Percentiles rank a stretch among this genome's conserved stretches.
phyloP scores from a whole-genome alignment of 2,329 filamentous ascomycete species.

The Didymella lethalis region DNA sequence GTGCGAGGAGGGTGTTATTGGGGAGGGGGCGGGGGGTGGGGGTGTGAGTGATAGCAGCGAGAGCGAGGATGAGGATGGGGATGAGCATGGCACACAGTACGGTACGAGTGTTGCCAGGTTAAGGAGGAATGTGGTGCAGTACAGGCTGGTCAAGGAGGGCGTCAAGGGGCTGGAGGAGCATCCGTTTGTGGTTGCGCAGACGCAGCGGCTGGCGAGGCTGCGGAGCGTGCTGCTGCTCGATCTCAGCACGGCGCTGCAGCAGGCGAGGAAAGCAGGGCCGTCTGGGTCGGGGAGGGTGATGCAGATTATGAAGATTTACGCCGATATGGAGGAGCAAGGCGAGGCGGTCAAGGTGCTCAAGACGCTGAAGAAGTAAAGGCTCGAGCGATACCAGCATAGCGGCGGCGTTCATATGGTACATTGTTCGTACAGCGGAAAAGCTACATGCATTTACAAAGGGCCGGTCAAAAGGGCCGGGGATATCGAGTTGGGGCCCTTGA shows the following conservation, averaged over 20 bases:
- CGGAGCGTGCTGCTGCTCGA: constrained; percentile 71
- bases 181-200: constrained; percentile 68
- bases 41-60: constrained; percentile 39
- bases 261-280: constrained; percentile 57
- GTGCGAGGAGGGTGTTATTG: constrained; percentile 45
- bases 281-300: constrained; percentile 56
- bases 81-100: constrained; percentile 42
- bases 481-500: constrained; percentile 62
- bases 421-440: constrained; percentile 39
- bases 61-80: constrained; percentile 46
- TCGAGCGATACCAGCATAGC: constrained; percentile 51
- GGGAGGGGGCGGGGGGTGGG: constrained; percentile 28
- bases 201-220: constrained; percentile 64
- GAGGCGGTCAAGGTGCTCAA: constrained; percentile 68
- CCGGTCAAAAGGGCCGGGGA: constrained; percentile 51
- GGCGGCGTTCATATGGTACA: constrained; percentile 56
- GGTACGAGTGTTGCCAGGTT: constrained; percentile 55
- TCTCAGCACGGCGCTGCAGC: constrained; percentile 68
- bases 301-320: constrained; percentile 67
- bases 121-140: constrained; percentile 65
- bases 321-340: constrained; percentile 65
- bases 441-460: constrained; percentile 39
- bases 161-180: constrained; percentile 63
- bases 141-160: constrained; percentile 63
- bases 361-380: constrained; percentile 31